Evolutionary conservation across 2,329 filamentous ascomycete genomes (phyloP), one percentile per base, ranked within the genome.

Genomic region (Cercospora brassicicola): DNA sequence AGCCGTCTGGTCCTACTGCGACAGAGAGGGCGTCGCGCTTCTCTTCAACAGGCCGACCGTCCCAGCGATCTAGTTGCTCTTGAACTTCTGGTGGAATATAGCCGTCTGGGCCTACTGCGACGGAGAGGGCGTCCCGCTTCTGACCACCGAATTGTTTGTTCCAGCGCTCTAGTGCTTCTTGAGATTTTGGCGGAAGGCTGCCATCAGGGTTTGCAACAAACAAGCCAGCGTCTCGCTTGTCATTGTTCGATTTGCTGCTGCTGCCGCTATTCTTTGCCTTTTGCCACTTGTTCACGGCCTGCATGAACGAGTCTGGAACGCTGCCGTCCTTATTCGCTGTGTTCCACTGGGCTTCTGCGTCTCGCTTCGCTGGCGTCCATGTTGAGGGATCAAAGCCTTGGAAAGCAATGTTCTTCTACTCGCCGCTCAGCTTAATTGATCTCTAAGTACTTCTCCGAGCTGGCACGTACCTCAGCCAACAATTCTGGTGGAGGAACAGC

Each of bases 231-330:
- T 59, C 55, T 59, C 55, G 48, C 23, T 55, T 55, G 11, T 55
- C 20, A 8, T 55, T 55, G 2, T 30, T 55, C 5, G 45, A 48
- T 56, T 28, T 31, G 13, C 28, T 30, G 20, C 26, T 57, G 28
- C 30, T 18, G 2, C 55, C 48, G 26, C 48, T 6, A 4, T 53
- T 18, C 30, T 59, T 59, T 3, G 8, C 18, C 5, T 59, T 26
- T 30, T 59, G 55, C 55, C 55, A 59, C 28, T 36, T 59, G 55
- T 59, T 59, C 55, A 59, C 55, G 18, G 55, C 55, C 28, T 59
- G 55, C 55, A 59, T 59, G 55, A 59, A 59, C 30, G 55, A 59
- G n/a, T n/a, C 15, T 36, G 55, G 55, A 2, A 59, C 55, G 55
- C 55, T 59, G 30, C 55, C 55, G 11, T 59, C 55, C 2, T 9